Conservation (phyloP, 2,329 filamentous ascomycete species). For the Cladosporium sp. region DNA sequence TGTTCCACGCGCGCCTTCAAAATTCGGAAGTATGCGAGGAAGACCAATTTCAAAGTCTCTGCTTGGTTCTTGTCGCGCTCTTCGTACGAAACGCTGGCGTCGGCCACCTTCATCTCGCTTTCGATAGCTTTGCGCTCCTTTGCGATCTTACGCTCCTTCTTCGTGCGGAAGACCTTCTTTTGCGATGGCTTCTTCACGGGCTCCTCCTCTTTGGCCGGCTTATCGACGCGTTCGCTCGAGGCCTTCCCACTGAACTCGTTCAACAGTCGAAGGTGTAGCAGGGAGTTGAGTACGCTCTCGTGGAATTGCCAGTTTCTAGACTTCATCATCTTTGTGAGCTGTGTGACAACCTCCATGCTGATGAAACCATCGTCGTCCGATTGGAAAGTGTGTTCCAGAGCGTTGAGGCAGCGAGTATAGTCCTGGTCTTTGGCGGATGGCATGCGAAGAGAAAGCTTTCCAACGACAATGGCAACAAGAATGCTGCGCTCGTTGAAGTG, state of each 20-base stretch:
- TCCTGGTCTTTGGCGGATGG: conserved; percentile 64
- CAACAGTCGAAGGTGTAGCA: conserved; percentile 83
- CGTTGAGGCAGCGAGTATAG: conserved; percentile 73
- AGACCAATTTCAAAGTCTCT: conserved; percentile 93
- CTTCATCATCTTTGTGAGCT: conserved; percentile 95
- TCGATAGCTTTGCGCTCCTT: conserved; percentile 86
- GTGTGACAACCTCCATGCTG: conserved; percentile 79
- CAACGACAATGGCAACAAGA: conserved; percentile 80
- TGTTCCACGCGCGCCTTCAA: conserved; percentile 77
- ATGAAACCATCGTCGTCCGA: conserved; percentile 89
- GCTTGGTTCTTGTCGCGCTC: conserved; percentile 92
- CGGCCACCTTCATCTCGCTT: conserved; percentile 90
- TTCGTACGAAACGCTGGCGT: conserved; percentile 87
- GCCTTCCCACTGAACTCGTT: conserved; percentile 84
- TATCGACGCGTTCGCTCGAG: conserved; percentile 75
- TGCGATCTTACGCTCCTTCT: conserved; percentile 76
- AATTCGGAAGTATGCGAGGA: conserved; percentile 92
- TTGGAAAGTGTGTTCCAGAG: conserved; percentile 77
- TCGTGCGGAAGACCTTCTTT: conserved; percentile 84
- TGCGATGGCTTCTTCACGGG: conserved; percentile 63
- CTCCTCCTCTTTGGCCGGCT: conserved; percentile 48
- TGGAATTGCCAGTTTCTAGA: conserved; percentile 78
- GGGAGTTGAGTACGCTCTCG: conserved; percentile 84
- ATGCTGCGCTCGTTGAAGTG: conserved; percentile 97
- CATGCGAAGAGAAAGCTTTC: conserved; percentile 70